Evolutionary conservation across 768 basidiomycete genomes (phyloP), one percentile per base, ranked within the genome.

Genomic region (Rhodotorula paludigena): DNA sequence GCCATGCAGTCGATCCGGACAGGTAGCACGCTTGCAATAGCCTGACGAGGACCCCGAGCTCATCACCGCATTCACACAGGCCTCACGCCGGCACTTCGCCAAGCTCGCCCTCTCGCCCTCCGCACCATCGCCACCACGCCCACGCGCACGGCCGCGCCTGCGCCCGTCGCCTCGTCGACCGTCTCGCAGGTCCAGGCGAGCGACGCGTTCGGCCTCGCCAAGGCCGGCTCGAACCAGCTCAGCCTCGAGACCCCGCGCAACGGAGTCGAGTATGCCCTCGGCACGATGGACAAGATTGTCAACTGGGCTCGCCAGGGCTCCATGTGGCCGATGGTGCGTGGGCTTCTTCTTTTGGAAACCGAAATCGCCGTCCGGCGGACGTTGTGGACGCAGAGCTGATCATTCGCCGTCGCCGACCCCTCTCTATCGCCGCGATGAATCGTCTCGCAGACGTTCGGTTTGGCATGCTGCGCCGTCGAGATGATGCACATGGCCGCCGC

Each of bases 401-500:
- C n/a, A n/a, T n/a, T n/a, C n/a, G n/a, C n/a, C n/a, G n/a, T n/a
- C n/a, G n/a, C n/a, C n/a, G n/a, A n/a, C 25, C 33, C 36, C 11
- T 39, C n/a, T 8, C 38, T 20, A n/a, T 11, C 36, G 6, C 53
- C 18, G 5, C 18, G 7, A 20, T 11, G 33, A 20, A 6, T 21
- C 32, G 63, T 35, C 48, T 41, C 32, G 39, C 41, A 64, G 62
- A 64, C 56, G 12, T 65, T 81, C 89, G 92, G 94, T 81, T 85
- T 99, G 58, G 96, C 96, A 9, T 99, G 96, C 79, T 99, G 96
- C 79, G 96, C 96, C 32, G 96, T 99, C 39, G 96, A 99, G 81
- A 90, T 91, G 89, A 97, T 96, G 93, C 96, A 99, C 82, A 94
- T 98, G 92, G 96, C 96, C 57, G 93, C 96, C 48, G 90, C 96